Conservation (phyloP, 2,329 filamentous ascomycete genomes). For the Ophiostoma sp. region DNA sequence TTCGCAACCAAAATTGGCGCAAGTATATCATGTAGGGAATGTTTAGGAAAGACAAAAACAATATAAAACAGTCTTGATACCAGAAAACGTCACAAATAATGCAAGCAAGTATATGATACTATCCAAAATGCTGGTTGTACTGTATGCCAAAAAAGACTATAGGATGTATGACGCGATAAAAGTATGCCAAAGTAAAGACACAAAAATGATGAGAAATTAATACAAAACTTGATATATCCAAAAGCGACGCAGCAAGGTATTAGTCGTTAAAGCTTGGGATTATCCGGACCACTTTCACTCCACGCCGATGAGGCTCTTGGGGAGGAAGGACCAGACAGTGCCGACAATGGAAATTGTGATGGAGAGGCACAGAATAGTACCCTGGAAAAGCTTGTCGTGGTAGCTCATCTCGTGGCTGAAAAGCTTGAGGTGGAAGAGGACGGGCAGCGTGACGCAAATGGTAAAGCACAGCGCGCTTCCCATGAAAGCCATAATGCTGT, state of each 20-base stretch:
- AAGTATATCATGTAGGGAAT: neutral
- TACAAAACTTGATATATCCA: neutral
- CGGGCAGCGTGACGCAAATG: slow-evolving; percentile 85
- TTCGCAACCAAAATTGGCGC: slow-evolving; percentile 10
- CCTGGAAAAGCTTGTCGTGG: slow-evolving; percentile 61
- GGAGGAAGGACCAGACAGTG: slow-evolving; percentile 83
- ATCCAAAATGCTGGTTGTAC: slow-evolving; percentile 17
- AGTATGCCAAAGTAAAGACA: neutral
- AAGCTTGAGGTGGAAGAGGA: slow-evolving; percentile 85
- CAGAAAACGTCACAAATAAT: neutral
- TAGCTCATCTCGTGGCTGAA: slow-evolving; percentile 67
- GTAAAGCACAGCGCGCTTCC: slow-evolving; percentile 87
- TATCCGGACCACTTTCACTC: slow-evolving; percentile 27
- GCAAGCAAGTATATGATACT: neutral
- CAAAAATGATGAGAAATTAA: neutral
- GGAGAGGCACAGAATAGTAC: slow-evolving; percentile 62
- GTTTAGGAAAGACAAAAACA: slow-evolving; percentile 7
- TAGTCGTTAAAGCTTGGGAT: neutral
- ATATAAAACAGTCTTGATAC: slow-evolving; percentile 6
- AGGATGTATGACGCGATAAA: neutral
- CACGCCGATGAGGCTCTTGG: slow-evolving; percentile 65
- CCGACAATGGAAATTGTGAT: slow-evolving; percentile 66
- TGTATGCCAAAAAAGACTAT: slow-evolving; percentile 2
- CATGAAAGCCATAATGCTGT: slow-evolving; percentile 86
- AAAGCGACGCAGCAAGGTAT: neutral